A percentile compares a stretch with the other conserved stretches of the same genome.
Evolutionary conservation across 2,329 filamentous ascomycete species (phyloP).

Genomic region (Graphiopsis chlorocephala): DNA sequence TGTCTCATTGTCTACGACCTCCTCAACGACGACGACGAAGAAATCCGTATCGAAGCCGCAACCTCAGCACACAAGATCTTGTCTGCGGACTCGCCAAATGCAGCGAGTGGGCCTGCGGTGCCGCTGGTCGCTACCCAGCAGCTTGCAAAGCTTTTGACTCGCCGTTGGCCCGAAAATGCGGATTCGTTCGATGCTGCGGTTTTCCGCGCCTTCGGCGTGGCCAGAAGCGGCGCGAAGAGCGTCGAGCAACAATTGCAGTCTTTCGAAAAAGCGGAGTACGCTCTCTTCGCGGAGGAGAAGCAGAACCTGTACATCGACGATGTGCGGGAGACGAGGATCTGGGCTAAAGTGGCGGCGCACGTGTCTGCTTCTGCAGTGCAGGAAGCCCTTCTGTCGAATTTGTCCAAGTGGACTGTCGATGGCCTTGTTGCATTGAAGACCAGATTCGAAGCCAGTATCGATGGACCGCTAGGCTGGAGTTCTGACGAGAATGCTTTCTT

Average conservation of each 20-base stretch:
- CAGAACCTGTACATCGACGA: conserved; percentile 93
- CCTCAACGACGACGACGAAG: conserved; percentile 88
- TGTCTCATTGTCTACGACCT: conserved; percentile 70
- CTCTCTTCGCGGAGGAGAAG: conserved; percentile 83
- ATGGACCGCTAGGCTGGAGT: conserved; percentile 71
- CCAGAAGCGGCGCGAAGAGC: background rate
- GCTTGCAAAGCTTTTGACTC: conserved; percentile 35
- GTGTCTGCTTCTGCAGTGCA: conserved; percentile 30
- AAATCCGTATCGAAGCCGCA: conserved; percentile 69
- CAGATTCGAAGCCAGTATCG: conserved; percentile 40
- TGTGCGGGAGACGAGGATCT: conserved; percentile 68
- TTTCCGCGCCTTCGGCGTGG: conserved; percentile 23
- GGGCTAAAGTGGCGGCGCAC: conserved; percentile 54
- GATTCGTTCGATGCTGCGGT: conserved; percentile 20
- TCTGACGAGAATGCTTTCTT: conserved; percentile 67
- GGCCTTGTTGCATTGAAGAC: conserved; percentile 49
- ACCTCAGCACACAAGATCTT: conserved; percentile 49
- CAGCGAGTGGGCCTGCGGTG: conserved; percentile 35
- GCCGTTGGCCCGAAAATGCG: conserved; percentile 17
- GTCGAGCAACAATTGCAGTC: conserved; percentile 19
- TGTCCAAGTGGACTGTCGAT: conserved; percentile 48
- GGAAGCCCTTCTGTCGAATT: conserved; percentile 22
- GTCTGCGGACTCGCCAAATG: conserved; percentile 17
- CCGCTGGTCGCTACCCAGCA: conserved; percentile 49
- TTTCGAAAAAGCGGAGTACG: conserved; percentile 25